phyloP scores from a whole-genome alignment of 305 asterid genomes.

The Petunia hybrid region DNA sequence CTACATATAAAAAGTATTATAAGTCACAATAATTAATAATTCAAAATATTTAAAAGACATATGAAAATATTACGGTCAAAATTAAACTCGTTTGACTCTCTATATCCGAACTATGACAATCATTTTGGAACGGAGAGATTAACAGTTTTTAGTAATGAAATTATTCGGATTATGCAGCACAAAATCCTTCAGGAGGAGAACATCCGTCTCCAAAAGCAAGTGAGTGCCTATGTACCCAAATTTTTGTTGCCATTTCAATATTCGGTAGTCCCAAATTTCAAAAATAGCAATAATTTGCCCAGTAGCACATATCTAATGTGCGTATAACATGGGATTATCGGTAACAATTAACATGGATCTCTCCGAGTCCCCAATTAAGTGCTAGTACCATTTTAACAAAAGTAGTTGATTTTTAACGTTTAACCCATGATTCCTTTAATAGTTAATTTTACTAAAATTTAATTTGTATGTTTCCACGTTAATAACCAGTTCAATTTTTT shows the following conservation, averaged over 20 bases:
- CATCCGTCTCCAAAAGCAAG: slow-evolving; percentile 63
- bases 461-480: not conserved
- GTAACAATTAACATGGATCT: not conserved
- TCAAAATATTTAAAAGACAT: too few species aligned
- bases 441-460: not conserved
- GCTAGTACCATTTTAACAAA: not conserved
- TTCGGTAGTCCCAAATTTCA: not conserved
- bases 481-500: not conserved
- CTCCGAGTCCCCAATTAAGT: not conserved
- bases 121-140: too few species aligned
- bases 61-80: too few species aligned
- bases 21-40: too few species aligned
- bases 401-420: not conserved
- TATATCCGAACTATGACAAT: too few species aligned
- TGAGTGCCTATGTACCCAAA: not conserved
- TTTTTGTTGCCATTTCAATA: not conserved
- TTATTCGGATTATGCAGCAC: slow-evolving; percentile 46
- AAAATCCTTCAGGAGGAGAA: slow-evolving; percentile 66
- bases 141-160: not conserved
- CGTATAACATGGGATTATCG: not conserved
- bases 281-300: too few species aligned
- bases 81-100: too few species aligned
- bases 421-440: not conserved
- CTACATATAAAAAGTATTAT: too few species aligned
- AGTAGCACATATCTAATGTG: not conserved